Evolutionary conservation across 208 protist species (phyloP).

Genomic region (Leishmania martiniquensis): DNA sequence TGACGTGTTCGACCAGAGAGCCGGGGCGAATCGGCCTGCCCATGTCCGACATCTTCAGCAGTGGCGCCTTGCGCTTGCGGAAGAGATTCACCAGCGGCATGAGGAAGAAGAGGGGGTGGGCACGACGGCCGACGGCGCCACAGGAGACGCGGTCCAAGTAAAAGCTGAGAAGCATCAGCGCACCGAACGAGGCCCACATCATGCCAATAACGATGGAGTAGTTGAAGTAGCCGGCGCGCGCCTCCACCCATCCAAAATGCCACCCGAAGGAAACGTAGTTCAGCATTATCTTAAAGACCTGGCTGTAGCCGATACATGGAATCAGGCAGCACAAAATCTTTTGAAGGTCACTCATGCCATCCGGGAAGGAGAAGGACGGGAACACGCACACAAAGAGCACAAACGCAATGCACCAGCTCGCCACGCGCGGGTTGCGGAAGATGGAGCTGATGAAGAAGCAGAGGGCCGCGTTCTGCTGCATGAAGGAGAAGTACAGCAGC

Average conservation of each 20-base stretch:
- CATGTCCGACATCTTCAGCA: slow-evolving; percentile 41
- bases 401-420: slow-evolving; percentile 62
- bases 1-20: slow-evolving; percentile 21
- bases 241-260: slow-evolving; percentile 46
- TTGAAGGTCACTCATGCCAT: slow-evolving; percentile 42
- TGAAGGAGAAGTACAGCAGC: slow-evolving; percentile 76
- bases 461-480: slow-evolving; percentile 74
- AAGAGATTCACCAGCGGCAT: slow-evolving; percentile 44
- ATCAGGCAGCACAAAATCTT: slow-evolving; percentile 56
- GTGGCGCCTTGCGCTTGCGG: slow-evolving; percentile 28
- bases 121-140: slow-evolving; percentile 52
- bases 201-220: slow-evolving; percentile 60
- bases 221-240: slow-evolving; percentile 46
- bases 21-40: slow-evolving; percentile 26
- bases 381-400: slow-evolving; percentile 71
- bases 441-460: slow-evolving; percentile 72
- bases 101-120: slow-evolving; percentile 81
- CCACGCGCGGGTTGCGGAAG: slow-evolving; percentile 80
- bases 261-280: slow-evolving; percentile 50
- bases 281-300: slow-evolving; percentile 54
- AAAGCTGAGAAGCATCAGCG: slow-evolving; percentile 72
- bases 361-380: slow-evolving; percentile 70
- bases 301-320: slow-evolving; percentile 64
- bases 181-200: slow-evolving; percentile 74
- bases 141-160: slow-evolving; percentile 90